Evolutionary conservation across 306 rosid genomes (phyloP).

Genomic region (Canavalia ensiformis): DNA sequence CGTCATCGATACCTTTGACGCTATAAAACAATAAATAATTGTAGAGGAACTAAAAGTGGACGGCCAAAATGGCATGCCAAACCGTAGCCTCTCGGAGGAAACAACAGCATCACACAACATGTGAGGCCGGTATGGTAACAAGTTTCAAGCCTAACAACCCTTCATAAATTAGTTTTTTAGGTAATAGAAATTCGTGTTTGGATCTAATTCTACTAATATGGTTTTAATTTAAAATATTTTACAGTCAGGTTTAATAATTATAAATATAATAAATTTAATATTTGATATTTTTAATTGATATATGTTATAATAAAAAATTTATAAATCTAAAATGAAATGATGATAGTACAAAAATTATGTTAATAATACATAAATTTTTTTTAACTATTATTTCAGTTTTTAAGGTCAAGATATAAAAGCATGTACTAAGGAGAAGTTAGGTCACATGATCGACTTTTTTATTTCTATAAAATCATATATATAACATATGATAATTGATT

Average conservation of each 20-base stretch:
- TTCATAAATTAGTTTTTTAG: neutral
- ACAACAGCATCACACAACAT: neutral
- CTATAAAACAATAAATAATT: neutral
- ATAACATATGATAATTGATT: too few relatives aligned
- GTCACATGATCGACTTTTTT: too few relatives aligned
- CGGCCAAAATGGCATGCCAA: slow-evolving; percentile 15
- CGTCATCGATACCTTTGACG: neutral
- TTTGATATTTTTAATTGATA: too few relatives aligned
- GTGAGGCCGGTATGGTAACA: slow-evolving; percentile 24
- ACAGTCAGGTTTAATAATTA: too few relatives aligned
- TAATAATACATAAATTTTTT: neutral
- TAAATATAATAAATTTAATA: too few relatives aligned
- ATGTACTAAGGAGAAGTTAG: too few relatives aligned
- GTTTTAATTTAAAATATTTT: neutral
- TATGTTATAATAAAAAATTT: neutral
- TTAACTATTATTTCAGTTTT: neutral
- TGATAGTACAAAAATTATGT: neutral
- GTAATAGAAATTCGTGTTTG: neutral
- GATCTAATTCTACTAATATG: neutral
- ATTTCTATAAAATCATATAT: too few relatives aligned
- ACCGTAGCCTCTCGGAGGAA: neutral
- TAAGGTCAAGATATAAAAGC: too few relatives aligned
- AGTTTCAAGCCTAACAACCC: slow-evolving; percentile 7
- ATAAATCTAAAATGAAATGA: neutral
- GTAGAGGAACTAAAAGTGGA: neutral